phyloP scores from a whole-genome alignment of 2,329 filamentous ascomycete genomes.

The Rhynchosporium secalis region DNA sequence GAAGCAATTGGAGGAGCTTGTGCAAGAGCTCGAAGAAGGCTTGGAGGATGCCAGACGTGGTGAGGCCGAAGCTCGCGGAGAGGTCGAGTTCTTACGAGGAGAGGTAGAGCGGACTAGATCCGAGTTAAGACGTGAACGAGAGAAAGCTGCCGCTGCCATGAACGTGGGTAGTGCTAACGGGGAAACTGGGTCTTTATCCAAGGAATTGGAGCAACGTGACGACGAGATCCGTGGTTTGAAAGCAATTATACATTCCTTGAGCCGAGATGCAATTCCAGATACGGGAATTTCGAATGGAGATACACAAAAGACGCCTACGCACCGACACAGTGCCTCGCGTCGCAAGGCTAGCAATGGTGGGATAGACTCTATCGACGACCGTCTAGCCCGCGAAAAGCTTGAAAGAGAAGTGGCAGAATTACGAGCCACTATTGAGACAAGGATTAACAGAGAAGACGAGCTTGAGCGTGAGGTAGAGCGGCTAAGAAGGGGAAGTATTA shows the following conservation, averaged over 20 bases:
- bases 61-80: constrained; percentile 91
- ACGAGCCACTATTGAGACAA: constrained; percentile 69
- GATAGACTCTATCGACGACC: constrained; percentile 54
- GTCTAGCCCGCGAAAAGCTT: constrained; percentile 64
- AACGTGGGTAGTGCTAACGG: constrained; percentile 47
- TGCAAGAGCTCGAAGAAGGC: constrained; percentile 95
- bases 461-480: constrained; percentile 78
- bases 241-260: constrained; percentile 95
- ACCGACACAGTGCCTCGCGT: constrained; percentile 28
- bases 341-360: constrained; percentile 46
- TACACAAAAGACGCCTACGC: constrained; percentile 37
- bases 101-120: constrained; percentile 90
- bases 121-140: constrained; percentile 83
- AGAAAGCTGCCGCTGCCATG: constrained; percentile 68
- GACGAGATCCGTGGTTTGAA: constrained; percentile 97
- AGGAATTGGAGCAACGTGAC: constrained; percentile 89
- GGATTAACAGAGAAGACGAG: constrained; percentile 75
- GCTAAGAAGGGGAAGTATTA: constrained; percentile 52
- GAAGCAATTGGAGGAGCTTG: constrained; percentile 92
- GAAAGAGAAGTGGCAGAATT: constrained; percentile 81
- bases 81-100: constrained; percentile 92
- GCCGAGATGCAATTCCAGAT: constrained; percentile 62
- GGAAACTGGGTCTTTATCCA: constrained; percentile 54
- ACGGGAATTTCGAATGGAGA: constrained; percentile 30
- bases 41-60: constrained; percentile 91